A percentile compares a stretch with the other conserved stretches of the same genome.
Evolutionary conservation across 2,329 filamentous ascomycete genomes (phyloP).

Genomic region (Podosphaera fusca): DNA sequence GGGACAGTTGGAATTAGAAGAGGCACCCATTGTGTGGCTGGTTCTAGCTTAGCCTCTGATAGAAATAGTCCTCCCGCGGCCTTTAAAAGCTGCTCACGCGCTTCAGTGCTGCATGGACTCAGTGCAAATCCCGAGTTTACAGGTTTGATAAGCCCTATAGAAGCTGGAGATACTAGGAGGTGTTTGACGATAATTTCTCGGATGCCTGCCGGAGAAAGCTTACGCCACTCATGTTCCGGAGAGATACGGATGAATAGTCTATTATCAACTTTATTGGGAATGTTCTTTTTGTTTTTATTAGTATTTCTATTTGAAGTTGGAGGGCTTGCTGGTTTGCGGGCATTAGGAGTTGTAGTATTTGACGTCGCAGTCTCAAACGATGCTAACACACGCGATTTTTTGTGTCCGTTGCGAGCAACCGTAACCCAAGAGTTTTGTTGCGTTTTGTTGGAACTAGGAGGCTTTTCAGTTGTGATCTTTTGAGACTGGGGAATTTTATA

Average conservation of each 20-base stretch:
- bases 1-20: neutral
- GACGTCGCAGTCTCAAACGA: too few relatives aligned
- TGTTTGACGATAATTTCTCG: neutral
- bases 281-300: neutral
- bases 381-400: too few relatives aligned
- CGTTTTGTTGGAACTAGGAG: too few relatives aligned
- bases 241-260: neutral
- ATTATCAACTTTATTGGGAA: neutral
- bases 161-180: neutral
- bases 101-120: neutral
- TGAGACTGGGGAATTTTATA: too few relatives aligned
- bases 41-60: neutral
- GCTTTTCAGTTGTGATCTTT: too few relatives aligned
- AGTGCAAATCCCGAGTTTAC: neutral
- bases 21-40: neutral
- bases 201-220: neutral
- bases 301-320: neutral
- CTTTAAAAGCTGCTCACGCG: neutral
- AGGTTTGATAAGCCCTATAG: neutral
- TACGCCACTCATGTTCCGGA: neutral
- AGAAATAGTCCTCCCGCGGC: neutral
- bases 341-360: too few relatives aligned
- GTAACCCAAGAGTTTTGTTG: too few relatives aligned
- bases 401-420: too few relatives aligned
- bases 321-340: too few relatives aligned